These are phyloP conservation scores for Stachybotrys elegans DNA, from an alignment of 2,329 filamentous ascomycete species.

Conservation along the genomic window DNA sequence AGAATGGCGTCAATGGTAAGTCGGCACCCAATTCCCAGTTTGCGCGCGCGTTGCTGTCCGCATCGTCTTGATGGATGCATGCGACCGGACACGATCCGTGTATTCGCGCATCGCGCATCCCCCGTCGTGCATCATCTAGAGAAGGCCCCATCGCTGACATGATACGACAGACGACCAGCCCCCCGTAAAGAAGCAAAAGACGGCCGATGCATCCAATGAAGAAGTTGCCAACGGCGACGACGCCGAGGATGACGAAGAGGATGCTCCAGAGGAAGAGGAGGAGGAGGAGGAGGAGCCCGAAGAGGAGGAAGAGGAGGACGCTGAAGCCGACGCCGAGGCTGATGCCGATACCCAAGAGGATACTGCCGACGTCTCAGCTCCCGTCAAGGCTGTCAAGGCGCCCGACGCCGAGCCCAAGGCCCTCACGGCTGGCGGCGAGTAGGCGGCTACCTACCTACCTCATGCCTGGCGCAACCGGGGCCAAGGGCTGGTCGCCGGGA, in stretches of 20 bases:
- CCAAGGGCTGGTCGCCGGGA: too few relatives aligned
- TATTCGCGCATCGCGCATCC: too few relatives aligned
- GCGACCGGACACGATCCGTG: too few relatives aligned
- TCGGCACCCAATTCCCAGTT: slow-evolving; percentile 4
- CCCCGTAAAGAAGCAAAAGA: slow-evolving; percentile 50
- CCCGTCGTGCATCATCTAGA: too few relatives aligned
- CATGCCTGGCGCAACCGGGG: too few relatives aligned
- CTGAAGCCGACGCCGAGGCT: slow-evolving; percentile 17
- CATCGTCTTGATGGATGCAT: too few relatives aligned
- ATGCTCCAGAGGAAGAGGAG: slow-evolving; percentile 21
- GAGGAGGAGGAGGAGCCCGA: slow-evolving; percentile 19
- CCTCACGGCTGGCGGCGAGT: slow-evolving; percentile 22
- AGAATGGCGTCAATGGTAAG: slow-evolving; percentile 32
- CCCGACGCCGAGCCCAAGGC: slow-evolving; percentile 20
- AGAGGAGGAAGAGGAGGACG: slow-evolving; percentile 17
- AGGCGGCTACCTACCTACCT: too few relatives aligned
- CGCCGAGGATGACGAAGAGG: slow-evolving; percentile 29
- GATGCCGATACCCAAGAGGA: slow-evolving; percentile 16
- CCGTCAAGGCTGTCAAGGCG: slow-evolving; percentile 23
- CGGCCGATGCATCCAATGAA: slow-evolving; percentile 24
- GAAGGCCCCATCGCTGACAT: slow-evolving; percentile 1
- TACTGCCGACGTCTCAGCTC: slow-evolving; percentile 13
- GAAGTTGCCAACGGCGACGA: slow-evolving; percentile 28
- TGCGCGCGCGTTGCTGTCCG: too few relatives aligned
- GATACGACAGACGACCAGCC: slow-evolving; percentile 29